phyloP scores from a whole-genome alignment of 2,329 filamentous ascomycete species.

The Alternaria gansuensis region DNA sequence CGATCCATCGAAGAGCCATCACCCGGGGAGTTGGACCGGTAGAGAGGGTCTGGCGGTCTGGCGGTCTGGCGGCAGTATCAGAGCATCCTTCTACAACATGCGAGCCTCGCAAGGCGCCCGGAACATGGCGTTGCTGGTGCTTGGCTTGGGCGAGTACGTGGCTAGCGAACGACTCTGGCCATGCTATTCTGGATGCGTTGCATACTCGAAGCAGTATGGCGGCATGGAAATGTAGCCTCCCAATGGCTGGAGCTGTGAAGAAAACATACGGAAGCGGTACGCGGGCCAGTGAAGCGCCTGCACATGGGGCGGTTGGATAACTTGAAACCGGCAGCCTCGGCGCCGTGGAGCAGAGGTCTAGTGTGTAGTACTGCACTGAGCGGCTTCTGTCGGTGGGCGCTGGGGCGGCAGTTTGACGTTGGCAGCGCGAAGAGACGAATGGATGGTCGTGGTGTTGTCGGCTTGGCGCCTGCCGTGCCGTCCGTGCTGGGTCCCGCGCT shows the following conservation, averaged over 20 bases:
- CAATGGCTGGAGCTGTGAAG: slow-evolving; percentile 41
- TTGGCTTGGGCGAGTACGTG: slow-evolving; percentile 46
- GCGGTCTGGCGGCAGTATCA: slow-evolving; percentile 44
- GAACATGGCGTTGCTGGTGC: slow-evolving; percentile 45
- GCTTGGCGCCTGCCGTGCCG: slow-evolving; percentile 43
- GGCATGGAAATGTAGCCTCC: slow-evolving; percentile 26
- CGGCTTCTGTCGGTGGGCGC: slow-evolving; percentile 14
- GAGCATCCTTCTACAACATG: slow-evolving; percentile 37
- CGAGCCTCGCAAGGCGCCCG: slow-evolving; percentile 45
- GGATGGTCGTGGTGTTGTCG: slow-evolving; percentile 40
- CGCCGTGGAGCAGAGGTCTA: slow-evolving; percentile 25
- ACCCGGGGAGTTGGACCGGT: slow-evolving; percentile 37
- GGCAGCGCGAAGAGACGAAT: slow-evolving; percentile 43
- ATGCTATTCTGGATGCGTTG: slow-evolving; percentile 38
- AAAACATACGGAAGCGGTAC: slow-evolving; percentile 38
- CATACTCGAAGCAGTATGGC: slow-evolving; percentile 31
- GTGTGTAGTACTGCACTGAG: slow-evolving; percentile 21
- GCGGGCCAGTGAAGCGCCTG: slow-evolving; percentile 47
- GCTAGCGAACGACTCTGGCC: slow-evolving; percentile 36
- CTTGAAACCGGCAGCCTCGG: slow-evolving; percentile 48
- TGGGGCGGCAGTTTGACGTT: slow-evolving; percentile 48
- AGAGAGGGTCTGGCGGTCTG: slow-evolving; percentile 22
- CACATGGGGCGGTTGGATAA: slow-evolving; percentile 48
- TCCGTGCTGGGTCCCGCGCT: slow-evolving; percentile 33
- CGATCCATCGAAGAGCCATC: slow-evolving; percentile 42